phyloP scores from a whole-genome alignment of 1,284 basidiomycete species.

The Cryptococcus deneoformans region DNA sequence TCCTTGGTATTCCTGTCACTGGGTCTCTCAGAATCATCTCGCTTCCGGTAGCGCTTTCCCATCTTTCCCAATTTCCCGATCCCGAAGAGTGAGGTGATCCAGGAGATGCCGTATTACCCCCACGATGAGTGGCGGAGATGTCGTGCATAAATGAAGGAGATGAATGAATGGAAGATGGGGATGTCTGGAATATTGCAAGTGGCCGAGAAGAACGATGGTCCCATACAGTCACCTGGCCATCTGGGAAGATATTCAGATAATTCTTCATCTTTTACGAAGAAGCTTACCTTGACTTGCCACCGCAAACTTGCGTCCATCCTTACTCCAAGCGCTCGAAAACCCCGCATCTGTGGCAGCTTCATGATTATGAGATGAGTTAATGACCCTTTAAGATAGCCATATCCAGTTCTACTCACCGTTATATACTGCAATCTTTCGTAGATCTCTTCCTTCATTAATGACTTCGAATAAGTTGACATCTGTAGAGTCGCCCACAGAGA shows the following conservation, averaged over 20 bases:
- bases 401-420: slow-evolving; percentile 15
- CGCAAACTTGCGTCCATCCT: slow-evolving; percentile 48
- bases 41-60: slow-evolving; percentile 7
- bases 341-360: slow-evolving; percentile 44
- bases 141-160: slow-evolving; percentile 24
- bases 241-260: slow-evolving; percentile 11
- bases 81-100: slow-evolving; percentile 1
- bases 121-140: slow-evolving; percentile 7
- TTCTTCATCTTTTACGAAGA: not conserved
- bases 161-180: slow-evolving; percentile 3
- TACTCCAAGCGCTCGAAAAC: slow-evolving; percentile 48
- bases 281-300: slow-evolving; percentile 44
- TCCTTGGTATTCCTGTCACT: slow-evolving; percentile 25
- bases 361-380: not conserved
- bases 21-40: slow-evolving; percentile 23
- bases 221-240: slow-evolving; percentile 50
- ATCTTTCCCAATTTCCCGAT: not conserved
- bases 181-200: slow-evolving; percentile 44
- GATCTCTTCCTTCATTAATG: slow-evolving; percentile 39
- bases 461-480: slow-evolving; percentile 47
- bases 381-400: not conserved
- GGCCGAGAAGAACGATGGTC: slow-evolving; percentile 45
- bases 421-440: slow-evolving; percentile 43
- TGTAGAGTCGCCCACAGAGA: slow-evolving; percentile 48
- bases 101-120: not conserved